Conservation (phyloP, 106 monocot genomes). For the Acorus gramineus region DNA sequence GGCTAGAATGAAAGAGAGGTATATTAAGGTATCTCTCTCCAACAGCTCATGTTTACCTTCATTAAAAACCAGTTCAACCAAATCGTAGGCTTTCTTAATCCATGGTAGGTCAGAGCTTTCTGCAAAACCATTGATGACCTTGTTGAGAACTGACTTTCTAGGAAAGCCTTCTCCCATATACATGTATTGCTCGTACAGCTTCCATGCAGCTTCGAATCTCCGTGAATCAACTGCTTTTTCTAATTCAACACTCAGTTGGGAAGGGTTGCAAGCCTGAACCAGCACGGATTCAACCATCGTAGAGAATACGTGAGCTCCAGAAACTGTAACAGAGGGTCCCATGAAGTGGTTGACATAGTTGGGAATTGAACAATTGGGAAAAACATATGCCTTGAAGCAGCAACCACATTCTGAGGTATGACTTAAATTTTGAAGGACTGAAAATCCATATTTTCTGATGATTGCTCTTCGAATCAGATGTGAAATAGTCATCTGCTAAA, state of each 20-base stretch:
- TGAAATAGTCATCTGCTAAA: too few species aligned
- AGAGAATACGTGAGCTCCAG: conserved; percentile 5
- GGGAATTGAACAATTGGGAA: background rate
- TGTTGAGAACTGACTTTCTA: conserved; percentile 48
- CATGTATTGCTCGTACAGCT: conserved; percentile 47
- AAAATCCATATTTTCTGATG: conserved; percentile 12
- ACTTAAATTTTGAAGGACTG: background rate
- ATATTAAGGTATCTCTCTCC: conserved; percentile 67
- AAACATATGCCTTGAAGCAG: background rate
- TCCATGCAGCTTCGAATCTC: conserved; percentile 69
- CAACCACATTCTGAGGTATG: background rate
- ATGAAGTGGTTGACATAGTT: background rate
- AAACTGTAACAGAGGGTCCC: background rate
- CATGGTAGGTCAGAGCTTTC: conserved; percentile 54
- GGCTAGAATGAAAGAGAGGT: conserved; percentile 58
- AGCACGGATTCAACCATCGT: conserved; percentile 28
- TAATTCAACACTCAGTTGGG: conserved; percentile 28
- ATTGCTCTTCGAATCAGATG: background rate
- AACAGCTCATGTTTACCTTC: conserved; percentile 39
- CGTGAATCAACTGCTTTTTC: conserved; percentile 40
- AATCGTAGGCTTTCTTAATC: conserved; percentile 47
- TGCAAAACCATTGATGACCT: conserved; percentile 53
- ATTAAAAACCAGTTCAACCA: conserved; percentile 40
- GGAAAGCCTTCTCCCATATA: conserved; percentile 57
- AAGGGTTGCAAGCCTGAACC: conserved; percentile 33